phyloP scores from a whole-genome alignment of 257 asterid species.

The Buddleja alternifolia region DNA sequence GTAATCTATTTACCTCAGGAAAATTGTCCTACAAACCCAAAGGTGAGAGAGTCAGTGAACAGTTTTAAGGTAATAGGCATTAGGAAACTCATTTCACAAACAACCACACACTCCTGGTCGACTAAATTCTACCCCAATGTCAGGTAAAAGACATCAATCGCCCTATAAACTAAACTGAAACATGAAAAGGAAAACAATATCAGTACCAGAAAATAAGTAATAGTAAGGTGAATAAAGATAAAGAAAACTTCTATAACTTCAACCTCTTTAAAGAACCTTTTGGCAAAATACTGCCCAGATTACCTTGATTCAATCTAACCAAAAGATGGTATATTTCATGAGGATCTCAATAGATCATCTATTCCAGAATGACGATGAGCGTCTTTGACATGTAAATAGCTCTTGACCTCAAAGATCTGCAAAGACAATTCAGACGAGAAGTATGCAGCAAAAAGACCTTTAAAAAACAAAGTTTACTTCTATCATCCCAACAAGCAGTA shows the following conservation, averaged over 20 bases:
- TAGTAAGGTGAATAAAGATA: too few relatives aligned
- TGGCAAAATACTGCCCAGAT: constrained; percentile 9
- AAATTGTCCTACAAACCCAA: constrained; percentile 57
- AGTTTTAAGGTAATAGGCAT: constrained; percentile 15
- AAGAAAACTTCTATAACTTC: constrained; percentile 12
- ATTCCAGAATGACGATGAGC: constrained; percentile 91
- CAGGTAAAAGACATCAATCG: constrained; percentile 76
- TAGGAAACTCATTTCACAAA: constrained; percentile 22
- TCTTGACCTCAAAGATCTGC: constrained; percentile 97
- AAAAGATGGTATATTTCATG: constrained; percentile 64
- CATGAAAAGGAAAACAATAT: too few relatives aligned
- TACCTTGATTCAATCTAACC: constrained; percentile 93
- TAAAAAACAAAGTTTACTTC: constrained; percentile 83
- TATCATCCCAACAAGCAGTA: constrained; percentile 80
- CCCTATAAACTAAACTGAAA: constrained; percentile 82
- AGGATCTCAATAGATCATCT: constrained; percentile 72
- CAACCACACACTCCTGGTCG: constrained; percentile 23
- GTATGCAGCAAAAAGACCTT: constrained; percentile 56
- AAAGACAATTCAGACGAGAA: constrained; percentile 18
- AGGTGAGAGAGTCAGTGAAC: constrained; percentile 10
- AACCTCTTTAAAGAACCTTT: constrained; percentile 17
- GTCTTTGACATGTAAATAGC: constrained; percentile 95
- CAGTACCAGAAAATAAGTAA: too few relatives aligned
- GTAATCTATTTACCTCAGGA: constrained; percentile 75
- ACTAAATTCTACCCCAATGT: constrained; percentile 73